phyloP scores from a whole-genome alignment of 2,329 filamentous ascomycete species.

The Sarocladium oryzae region DNA sequence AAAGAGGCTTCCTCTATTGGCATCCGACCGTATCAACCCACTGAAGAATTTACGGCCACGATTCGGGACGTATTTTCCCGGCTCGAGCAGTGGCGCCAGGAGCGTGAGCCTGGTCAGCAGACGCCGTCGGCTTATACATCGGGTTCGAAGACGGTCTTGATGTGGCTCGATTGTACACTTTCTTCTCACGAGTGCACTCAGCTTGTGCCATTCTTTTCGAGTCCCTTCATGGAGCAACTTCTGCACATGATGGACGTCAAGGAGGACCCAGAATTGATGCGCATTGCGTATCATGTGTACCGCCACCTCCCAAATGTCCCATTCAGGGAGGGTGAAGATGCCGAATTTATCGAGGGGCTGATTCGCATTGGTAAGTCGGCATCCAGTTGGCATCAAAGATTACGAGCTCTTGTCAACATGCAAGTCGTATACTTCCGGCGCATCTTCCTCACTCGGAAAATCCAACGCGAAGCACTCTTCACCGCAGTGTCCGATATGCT shows the following conservation, averaged over 20 bases:
- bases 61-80: slow-evolving; percentile 70
- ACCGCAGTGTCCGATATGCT: slow-evolving; percentile 95
- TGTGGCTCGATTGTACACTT: slow-evolving; percentile 89
- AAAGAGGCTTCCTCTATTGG: slow-evolving; percentile 76
- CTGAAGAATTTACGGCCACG: slow-evolving; percentile 63
- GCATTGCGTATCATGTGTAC: slow-evolving; percentile 93
- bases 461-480: slow-evolving; percentile 75
- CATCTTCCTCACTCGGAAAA: slow-evolving; percentile 73
- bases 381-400: slow-evolving; percentile 87
- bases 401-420: slow-evolving; percentile 94
- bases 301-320: slow-evolving; percentile 93
- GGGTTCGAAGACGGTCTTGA: slow-evolving; percentile 88
- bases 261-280: slow-evolving; percentile 92
- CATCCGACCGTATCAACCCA: slow-evolving; percentile 73
- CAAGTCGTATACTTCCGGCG: slow-evolving; percentile 98
- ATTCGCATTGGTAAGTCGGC: slow-evolving; percentile 83
- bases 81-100: slow-evolving; percentile 80
- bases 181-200: slow-evolving; percentile 90
- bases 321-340: slow-evolving; percentile 79
- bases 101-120: slow-evolving; percentile 81
- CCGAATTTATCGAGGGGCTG: slow-evolving; percentile 74
- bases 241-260: slow-evolving; percentile 99
- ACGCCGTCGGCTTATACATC: slow-evolving; percentile 92
- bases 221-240: slow-evolving; percentile 83
- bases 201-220: slow-evolving; percentile 84